phyloP scores from a whole-genome alignment of 176 grass and related monocot species.

The Triticum aestivum region DNA sequence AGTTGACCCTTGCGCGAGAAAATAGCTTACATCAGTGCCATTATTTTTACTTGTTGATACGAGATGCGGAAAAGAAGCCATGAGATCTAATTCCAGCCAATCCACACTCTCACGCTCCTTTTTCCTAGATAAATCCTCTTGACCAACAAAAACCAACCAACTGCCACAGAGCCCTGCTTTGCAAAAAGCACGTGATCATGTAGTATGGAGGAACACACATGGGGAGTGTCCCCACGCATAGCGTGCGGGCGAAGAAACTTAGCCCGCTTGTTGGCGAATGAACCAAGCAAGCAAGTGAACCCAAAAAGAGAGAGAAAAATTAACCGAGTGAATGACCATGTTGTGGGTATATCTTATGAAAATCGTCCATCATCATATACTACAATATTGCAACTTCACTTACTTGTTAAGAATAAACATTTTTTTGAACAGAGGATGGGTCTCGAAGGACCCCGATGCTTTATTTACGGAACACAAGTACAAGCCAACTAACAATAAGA shows the following conservation, averaged over 20 bases:
- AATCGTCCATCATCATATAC: background rate
- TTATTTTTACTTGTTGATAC: slow-evolving; percentile 17
- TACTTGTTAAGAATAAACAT: background rate
- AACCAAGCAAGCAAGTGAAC: too few species aligned
- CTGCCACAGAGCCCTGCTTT: background rate
- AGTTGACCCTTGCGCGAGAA: too few species aligned
- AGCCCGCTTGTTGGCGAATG: background rate
- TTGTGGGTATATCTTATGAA: background rate
- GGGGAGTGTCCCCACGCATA: slow-evolving; percentile 19
- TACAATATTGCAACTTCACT: too few species aligned
- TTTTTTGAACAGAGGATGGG: background rate
- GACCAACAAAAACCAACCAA: slow-evolving; percentile 3
- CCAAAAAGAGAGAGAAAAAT: too few species aligned
- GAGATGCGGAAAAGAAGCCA: background rate
- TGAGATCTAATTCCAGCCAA: background rate
- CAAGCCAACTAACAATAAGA: too few species aligned
- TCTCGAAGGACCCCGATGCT: too few species aligned
- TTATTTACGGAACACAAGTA: too few species aligned
- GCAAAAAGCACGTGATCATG: background rate
- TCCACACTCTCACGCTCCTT: background rate
- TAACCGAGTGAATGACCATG: background rate
- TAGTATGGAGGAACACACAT: slow-evolving; percentile 30
- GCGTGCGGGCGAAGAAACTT: background rate
- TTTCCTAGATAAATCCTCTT: background rate
- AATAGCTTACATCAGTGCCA: background rate